Percentiles rank a stretch among this genome's conserved stretches.
Evolutionary conservation across 2,329 filamentous ascomycete genomes (phyloP).

Genomic region (Fusarium torulosum): DNA sequence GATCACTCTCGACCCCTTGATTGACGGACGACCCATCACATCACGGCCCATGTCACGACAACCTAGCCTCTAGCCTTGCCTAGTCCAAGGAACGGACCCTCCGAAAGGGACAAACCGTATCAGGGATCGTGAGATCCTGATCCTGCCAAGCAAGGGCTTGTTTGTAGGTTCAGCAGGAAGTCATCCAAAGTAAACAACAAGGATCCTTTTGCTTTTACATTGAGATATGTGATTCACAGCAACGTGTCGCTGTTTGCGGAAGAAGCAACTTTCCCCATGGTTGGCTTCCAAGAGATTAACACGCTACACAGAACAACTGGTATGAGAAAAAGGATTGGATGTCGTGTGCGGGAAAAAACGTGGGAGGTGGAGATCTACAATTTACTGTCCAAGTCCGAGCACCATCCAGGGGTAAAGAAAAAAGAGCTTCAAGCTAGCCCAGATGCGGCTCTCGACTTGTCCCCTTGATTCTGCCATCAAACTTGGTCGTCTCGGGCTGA

Average conservation of each 20-base stretch:
- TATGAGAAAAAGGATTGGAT: constrained; percentile 26
- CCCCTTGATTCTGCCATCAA: not conserved
- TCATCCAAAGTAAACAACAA: constrained; percentile 14
- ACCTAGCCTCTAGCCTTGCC: constrained; percentile 5
- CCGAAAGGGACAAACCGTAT: constrained; percentile 29
- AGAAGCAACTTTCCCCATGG: not conserved
- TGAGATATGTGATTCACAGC: constrained; percentile 1
- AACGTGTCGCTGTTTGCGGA: constrained; percentile 20
- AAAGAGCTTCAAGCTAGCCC: constrained; percentile 15
- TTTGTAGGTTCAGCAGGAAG: not conserved
- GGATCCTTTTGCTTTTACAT: not conserved
- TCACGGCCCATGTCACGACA: constrained; percentile 24
- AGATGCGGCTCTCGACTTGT: constrained; percentile 17
- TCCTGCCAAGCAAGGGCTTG: constrained; percentile 19
- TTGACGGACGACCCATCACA: constrained; percentile 14
- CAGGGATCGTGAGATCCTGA: constrained; percentile 28
- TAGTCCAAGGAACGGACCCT: constrained; percentile 28
- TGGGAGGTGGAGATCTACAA: constrained; percentile 37
- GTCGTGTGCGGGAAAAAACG: constrained; percentile 24
- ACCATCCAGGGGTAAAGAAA: constrained; percentile 35
- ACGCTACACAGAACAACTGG: constrained; percentile 22
- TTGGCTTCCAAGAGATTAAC: constrained; percentile 24
- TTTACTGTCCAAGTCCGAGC: constrained; percentile 29
- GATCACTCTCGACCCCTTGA: constrained; percentile 34
- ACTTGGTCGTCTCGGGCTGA: constrained; percentile 26